Base-by-base conservation (phyloP, 2,329 filamentous ascomycete genomes). In the Chaetomium globosum region DNA sequence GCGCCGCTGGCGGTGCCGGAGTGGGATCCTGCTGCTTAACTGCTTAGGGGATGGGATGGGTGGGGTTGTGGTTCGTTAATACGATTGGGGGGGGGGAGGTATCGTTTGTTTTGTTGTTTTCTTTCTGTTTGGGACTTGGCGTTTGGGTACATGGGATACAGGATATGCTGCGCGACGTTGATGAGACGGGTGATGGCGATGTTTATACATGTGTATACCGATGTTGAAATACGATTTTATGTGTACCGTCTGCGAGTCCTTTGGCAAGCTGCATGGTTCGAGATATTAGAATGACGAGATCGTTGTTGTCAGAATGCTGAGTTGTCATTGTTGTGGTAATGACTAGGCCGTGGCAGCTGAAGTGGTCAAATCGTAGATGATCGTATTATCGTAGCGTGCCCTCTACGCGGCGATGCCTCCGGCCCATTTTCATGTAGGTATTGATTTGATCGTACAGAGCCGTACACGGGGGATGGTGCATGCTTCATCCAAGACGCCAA, bases 1-100 rank as follows among this genome's bases (percentile, higher is more conserved):
- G 82, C 80, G 4, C 78, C 80, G 53, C 80, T 79, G 7, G 75
- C 79, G 54, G 80, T 79, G 7, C 76, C 82, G 65, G 69, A 85
- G 74, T 81, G 87, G 75, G 80, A 87, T 70, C 83, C 84, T 0
- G 75, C 73, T 13, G 78, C 80, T 36, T 82, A 65, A 75, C 73
- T 13, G 77, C 79, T 36, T 82, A 63, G 9, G 33, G 75, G 39
- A 26, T 26, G 16, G 12, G 36, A 39, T n/a, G 39, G 16, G 39
- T 43, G 39, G 39, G 3, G 39, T 43, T 43, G 39, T n/a, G 16
- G 39, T 43, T 43, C 7, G 16, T 43, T 43, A 48, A 19, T 23
- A 52, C 74, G 55, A n/a, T 23, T 56, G 52, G 31, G 16, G 33
- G 56, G 31, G n/a, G 7, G 39, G 3, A 30, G 46, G 46, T 49